Evolutionary conservation across 2,329 filamentous ascomycete species (phyloP).

Genomic region (Phialophora expanda): DNA sequence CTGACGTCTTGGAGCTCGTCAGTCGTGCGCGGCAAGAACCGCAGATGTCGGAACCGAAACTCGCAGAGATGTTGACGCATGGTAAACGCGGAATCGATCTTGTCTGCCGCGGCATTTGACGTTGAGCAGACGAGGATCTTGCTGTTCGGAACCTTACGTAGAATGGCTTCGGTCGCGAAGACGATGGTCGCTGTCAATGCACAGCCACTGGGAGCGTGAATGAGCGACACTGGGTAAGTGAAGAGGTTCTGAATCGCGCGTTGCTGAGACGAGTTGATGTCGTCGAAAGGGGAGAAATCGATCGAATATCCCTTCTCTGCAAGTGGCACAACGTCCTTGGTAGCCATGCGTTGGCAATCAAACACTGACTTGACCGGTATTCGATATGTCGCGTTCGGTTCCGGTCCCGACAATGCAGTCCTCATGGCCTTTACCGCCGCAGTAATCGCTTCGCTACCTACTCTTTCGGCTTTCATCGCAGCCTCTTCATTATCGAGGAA

Average conservation of each 20-base stretch:
- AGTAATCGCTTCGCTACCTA: neutral
- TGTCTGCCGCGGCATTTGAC: neutral
- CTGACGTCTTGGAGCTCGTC: neutral
- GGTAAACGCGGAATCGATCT: neutral
- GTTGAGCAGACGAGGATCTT: neutral
- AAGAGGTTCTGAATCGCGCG: constrained; percentile 14
- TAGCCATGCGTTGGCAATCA: neutral
- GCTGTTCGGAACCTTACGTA: constrained; percentile 1
- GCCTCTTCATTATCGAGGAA: constrained; percentile 4
- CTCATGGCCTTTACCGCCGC: neutral
- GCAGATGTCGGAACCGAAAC: constrained; percentile 5
- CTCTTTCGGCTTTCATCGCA: neutral
- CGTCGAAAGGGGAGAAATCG: constrained; percentile 1
- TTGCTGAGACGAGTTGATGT: neutral
- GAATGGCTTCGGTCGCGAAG: constrained; percentile 1
- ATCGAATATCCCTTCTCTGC: constrained; percentile 1
- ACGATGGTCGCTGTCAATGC: neutral
- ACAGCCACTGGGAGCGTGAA: constrained; percentile 7
- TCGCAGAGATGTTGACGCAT: constrained; percentile 1
- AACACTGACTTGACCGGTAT: constrained; percentile 2
- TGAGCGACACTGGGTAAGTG: constrained; percentile 7
- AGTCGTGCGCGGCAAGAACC: neutral
- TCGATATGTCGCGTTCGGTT: neutral
- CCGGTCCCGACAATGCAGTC: neutral
- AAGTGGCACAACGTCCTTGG: neutral